Evolutionary conservation across 441 rosid genomes (phyloP).

Genomic region (Brassica hybrid): DNA sequence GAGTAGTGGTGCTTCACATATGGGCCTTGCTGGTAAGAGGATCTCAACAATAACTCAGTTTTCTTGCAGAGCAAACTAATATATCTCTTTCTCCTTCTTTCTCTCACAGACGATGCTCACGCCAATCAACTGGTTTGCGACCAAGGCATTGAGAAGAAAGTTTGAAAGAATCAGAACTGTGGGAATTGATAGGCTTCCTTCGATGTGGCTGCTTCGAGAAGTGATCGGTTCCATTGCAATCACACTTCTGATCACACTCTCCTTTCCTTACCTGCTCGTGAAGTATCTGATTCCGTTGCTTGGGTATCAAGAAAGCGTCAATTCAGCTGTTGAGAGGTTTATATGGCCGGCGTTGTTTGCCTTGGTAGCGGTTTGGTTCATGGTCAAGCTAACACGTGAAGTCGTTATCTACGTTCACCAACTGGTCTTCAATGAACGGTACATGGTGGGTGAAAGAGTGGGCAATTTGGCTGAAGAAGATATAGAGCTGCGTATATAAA

Average conservation of each 20-base stretch:
- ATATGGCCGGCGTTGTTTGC: constrained; percentile 16
- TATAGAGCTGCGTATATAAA: background rate
- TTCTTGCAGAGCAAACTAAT: constrained; percentile 2
- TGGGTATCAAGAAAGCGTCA: constrained; percentile 23
- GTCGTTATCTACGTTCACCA: constrained; percentile 32
- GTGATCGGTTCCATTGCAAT: background rate
- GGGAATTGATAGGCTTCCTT: too few species aligned
- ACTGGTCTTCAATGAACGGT: constrained; percentile 27
- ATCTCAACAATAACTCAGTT: background rate
- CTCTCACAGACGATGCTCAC: constrained; percentile 21
- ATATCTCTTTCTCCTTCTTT: background rate
- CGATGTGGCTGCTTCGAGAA: too few species aligned
- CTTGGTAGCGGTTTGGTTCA: constrained; percentile 4
- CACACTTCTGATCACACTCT: constrained; percentile 7
- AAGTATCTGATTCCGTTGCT: constrained; percentile 23
- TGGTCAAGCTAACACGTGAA: constrained; percentile 9
- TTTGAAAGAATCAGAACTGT: too few species aligned
- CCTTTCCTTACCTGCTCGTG: constrained; percentile 26
- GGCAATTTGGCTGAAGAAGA: constrained; percentile 19
- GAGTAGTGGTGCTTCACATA: constrained; percentile 23
- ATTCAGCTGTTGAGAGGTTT: constrained; percentile 7
- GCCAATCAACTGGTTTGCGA: constrained; percentile 1
- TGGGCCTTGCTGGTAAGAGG: constrained; percentile 32
- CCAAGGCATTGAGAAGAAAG: too few species aligned
- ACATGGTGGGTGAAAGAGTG: constrained; percentile 32